phyloP scores from a whole-genome alignment of 768 basidiomycete species.

The Pulveroboletus sp. region DNA sequence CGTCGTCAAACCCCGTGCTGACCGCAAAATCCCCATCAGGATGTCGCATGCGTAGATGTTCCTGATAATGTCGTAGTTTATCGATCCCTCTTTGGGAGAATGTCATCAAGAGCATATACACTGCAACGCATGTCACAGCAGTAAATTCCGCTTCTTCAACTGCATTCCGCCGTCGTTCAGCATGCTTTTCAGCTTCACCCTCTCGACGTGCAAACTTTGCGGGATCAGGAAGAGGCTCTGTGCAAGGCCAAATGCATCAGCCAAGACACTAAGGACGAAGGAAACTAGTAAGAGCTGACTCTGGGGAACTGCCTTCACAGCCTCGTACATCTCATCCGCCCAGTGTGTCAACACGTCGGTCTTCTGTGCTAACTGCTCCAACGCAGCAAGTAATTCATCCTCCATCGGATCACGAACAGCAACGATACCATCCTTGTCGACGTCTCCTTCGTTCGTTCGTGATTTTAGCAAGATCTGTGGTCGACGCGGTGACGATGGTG shows the following conservation, averaged over 20 bases:
- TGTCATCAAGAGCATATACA: constrained; percentile 88
- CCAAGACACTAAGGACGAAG: background rate
- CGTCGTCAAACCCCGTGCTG: constrained; percentile 77
- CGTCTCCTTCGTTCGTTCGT: constrained; percentile 34
- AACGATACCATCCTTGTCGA: constrained; percentile 12
- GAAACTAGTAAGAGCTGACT: constrained; percentile 44
- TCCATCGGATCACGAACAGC: constrained; percentile 65
- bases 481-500: constrained; percentile 53
- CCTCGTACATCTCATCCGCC: constrained; percentile 92
- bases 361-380: constrained; percentile 95
- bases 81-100: constrained; percentile 94
- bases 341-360: constrained; percentile 89
- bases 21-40: constrained; percentile 71
- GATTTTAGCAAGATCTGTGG: constrained; percentile 45
- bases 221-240: constrained; percentile 81
- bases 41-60: constrained; percentile 75
- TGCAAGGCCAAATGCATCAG: constrained; percentile 1
- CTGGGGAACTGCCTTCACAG: constrained; percentile 78
- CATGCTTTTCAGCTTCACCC: constrained; percentile 69
- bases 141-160: constrained; percentile 79
- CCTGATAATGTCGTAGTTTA: constrained; percentile 70
- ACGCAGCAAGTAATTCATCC: constrained; percentile 67
- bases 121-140: constrained; percentile 79
- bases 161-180: constrained; percentile 61
- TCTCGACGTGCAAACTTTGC: constrained; percentile 65